Evolutionary conservation across 495 filamentous ascomycete genomes (phyloP).

Genomic region (Penicillium bovifimosum): DNA sequence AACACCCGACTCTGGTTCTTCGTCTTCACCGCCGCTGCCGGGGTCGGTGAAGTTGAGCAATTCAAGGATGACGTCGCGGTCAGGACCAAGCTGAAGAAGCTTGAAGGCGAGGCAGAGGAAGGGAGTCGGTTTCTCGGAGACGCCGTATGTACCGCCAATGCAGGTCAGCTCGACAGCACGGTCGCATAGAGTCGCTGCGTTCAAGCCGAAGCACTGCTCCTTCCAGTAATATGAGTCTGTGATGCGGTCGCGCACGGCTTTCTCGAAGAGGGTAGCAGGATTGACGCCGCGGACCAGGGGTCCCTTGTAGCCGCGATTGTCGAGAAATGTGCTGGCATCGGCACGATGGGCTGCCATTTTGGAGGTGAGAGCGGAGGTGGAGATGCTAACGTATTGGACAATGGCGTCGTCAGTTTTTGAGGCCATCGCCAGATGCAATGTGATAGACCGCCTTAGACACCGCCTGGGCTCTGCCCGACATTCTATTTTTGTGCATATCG

Average conservation of each 20-base stretch:
- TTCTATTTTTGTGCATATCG: background rate
- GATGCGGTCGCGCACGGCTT: slow-evolving; percentile 89
- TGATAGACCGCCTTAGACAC: background rate
- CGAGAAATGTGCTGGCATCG: slow-evolving; percentile 69
- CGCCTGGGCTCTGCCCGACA: background rate
- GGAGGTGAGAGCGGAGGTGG: slow-evolving; percentile 2
- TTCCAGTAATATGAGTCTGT: slow-evolving; percentile 95
- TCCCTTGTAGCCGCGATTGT: slow-evolving; percentile 71
- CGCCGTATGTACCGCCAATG: slow-evolving; percentile 82
- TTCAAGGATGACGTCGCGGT: slow-evolving; percentile 69
- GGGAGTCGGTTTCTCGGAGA: slow-evolving; percentile 75
- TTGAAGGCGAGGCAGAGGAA: slow-evolving; percentile 97
- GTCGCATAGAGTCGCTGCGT: slow-evolving; percentile 84
- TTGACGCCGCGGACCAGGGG: slow-evolving; percentile 72
- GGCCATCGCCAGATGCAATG: background rate
- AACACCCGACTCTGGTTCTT: slow-evolving; percentile 22
- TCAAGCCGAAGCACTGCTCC: slow-evolving; percentile 94
- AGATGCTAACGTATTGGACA: background rate
- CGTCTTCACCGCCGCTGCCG: slow-evolving; percentile 29
- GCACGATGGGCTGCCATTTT: slow-evolving; percentile 54
- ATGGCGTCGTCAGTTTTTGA: background rate
- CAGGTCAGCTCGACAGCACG: slow-evolving; percentile 77
- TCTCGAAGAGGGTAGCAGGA: slow-evolving; percentile 84
- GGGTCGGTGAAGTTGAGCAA: slow-evolving; percentile 62
- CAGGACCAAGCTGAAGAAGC: slow-evolving; percentile 79